Evolutionary conservation across 139 green algal species (phyloP).

Genomic region (Haematococcus lacustris): DNA sequence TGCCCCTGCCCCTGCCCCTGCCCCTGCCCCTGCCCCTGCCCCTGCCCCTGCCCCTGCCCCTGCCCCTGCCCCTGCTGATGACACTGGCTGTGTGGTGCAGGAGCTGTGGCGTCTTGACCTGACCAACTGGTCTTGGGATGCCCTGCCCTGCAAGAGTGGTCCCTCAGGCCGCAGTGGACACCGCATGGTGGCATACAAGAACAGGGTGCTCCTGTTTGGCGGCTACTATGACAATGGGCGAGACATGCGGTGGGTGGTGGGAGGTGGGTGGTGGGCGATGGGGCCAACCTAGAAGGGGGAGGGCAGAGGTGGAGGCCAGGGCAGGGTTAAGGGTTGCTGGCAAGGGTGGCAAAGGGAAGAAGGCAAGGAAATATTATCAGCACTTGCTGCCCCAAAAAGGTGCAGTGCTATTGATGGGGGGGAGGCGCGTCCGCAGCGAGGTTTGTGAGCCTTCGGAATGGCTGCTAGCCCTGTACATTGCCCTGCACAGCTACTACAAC

Average conservation of each 20-base stretch:
- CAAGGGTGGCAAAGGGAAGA: neutral
- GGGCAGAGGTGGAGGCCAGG: neutral
- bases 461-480: neutral
- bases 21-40: too few relatives aligned
- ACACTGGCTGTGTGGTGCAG: too few relatives aligned
- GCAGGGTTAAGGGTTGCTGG: neutral
- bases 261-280: neutral
- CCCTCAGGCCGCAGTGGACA: constrained; percentile 82
- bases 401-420: too few relatives aligned
- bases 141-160: constrained; percentile 66
- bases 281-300: neutral
- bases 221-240: constrained; percentile 89
- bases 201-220: constrained; percentile 82
- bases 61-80: too few relatives aligned
- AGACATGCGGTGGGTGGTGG: constrained; percentile 43
- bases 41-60: too few relatives aligned
- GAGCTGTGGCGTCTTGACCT: constrained; percentile 94
- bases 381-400: neutral
- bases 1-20: too few relatives aligned
- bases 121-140: constrained; percentile 80
- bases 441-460: neutral
- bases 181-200: constrained; percentile 75
- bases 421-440: neutral
- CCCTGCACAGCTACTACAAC: constrained; percentile 70
- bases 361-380: neutral